Conservation (phyloP, 2,329 filamentous ascomycete genomes). For the Paecilomyces dactylethromorphus region DNA sequence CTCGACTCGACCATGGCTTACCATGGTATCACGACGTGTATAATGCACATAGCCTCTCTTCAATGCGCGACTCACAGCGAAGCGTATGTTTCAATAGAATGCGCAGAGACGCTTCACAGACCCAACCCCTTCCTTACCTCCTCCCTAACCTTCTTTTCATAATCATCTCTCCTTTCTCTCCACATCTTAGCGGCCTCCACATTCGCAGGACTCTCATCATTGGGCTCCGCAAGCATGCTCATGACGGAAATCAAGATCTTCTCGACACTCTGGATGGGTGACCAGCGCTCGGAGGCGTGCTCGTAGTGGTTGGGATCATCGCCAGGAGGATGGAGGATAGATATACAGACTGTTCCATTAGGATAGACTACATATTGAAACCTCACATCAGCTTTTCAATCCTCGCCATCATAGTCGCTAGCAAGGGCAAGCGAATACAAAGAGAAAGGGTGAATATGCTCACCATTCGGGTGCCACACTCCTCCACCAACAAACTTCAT, state of each 20-base stretch:
- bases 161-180: slow-evolving; percentile 75
- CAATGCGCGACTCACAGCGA: neutral
- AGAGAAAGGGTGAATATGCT: slow-evolving; percentile 13
- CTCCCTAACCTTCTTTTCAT: slow-evolving; percentile 77
- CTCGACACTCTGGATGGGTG: slow-evolving; percentile 92
- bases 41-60: neutral
- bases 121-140: slow-evolving; percentile 75
- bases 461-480: slow-evolving; percentile 95
- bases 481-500: slow-evolving; percentile 88
- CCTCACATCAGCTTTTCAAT: neutral
- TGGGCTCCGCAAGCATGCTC: slow-evolving; percentile 96
- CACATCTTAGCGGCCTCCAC: slow-evolving; percentile 96
- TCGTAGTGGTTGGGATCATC: slow-evolving; percentile 99
- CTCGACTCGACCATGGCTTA: neutral
- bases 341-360: slow-evolving; percentile 90
- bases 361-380: slow-evolving; percentile 62
- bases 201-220: slow-evolving; percentile 94
- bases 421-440: neutral
- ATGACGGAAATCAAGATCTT: slow-evolving; percentile 96
- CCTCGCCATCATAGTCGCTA: neutral
- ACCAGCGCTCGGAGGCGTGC: slow-evolving; percentile 91
- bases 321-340: slow-evolving; percentile 92
- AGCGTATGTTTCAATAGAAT: neutral
- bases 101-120: slow-evolving; percentile 44
- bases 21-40: neutral